A percentile compares a stretch with the other conserved stretches of the same genome.
phyloP scores from a whole-genome alignment of 768 basidiomycete species.

The Mycena pura region DNA sequence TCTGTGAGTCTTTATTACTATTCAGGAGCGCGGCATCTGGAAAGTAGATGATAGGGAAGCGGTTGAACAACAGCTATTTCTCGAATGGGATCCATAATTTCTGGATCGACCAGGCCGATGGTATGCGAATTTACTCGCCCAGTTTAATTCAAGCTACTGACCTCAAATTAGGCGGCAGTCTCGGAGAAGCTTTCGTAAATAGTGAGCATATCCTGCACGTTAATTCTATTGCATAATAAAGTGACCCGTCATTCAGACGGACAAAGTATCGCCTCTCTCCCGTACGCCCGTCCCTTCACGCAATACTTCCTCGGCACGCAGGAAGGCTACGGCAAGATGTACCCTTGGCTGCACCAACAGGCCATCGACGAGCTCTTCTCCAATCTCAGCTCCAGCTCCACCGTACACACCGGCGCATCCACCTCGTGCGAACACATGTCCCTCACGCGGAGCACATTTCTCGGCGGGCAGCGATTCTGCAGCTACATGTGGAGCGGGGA shows the following conservation, averaged over 20 bases:
- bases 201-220: conserved; percentile 28
- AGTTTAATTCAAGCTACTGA: background rate
- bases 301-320: conserved; percentile 46
- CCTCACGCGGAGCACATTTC: conserved; percentile 43
- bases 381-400: conserved; percentile 40
- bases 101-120: conserved; percentile 48
- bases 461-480: conserved; percentile 45
- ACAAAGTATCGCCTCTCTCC: conserved; percentile 37
- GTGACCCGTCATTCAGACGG: conserved; percentile 32
- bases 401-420: conserved; percentile 5
- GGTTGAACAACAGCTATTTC: conserved; percentile 44
- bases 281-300: conserved; percentile 41
- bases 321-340: conserved; percentile 44
- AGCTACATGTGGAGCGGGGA: conserved; percentile 47
- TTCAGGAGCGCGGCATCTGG: background rate
- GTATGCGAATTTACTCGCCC: conserved; percentile 14
- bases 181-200: conserved; percentile 44
- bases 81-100: conserved; percentile 46
- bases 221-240: background rate
- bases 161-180: conserved; percentile 35
- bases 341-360: conserved; percentile 47
- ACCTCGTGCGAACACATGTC: conserved; percentile 43
- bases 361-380: conserved; percentile 43
- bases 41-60: conserved; percentile 33
- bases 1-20: conserved; percentile 32